A percentile compares a stretch with the other conserved stretches of the same genome.
Evolutionary conservation across 345 rosid species (phyloP).

Genomic region (Corchorus capsularis): DNA sequence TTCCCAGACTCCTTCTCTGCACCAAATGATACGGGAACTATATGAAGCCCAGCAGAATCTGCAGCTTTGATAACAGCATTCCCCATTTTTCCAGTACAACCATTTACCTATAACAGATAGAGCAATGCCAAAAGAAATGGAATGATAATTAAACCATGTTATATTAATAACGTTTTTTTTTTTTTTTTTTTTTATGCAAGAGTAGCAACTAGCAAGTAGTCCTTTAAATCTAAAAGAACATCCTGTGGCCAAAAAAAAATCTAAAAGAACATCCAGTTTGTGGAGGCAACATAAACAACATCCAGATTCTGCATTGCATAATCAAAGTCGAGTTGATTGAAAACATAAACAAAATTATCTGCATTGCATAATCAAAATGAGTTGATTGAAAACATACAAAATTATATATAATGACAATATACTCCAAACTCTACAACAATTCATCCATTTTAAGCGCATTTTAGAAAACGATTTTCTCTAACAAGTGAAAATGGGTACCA

Average conservation of each 20-base stretch:
- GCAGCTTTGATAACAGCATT: conserved; percentile 87
- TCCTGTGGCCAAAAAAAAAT: neutral
- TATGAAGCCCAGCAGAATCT: conserved; percentile 74
- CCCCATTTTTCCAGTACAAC: conserved; percentile 90
- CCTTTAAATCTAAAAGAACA: neutral
- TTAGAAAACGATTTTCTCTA: neutral
- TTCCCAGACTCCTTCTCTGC: conserved; percentile 61
- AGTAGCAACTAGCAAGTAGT: no score
- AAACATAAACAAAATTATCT: no score
- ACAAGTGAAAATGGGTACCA: conserved; percentile 33
- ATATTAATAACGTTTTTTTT: no score
- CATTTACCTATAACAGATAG: conserved; percentile 63
- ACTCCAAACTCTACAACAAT: neutral
- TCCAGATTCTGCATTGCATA: neutral
- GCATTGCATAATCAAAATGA: no score
- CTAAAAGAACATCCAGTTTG: neutral
- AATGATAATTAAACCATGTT: neutral
- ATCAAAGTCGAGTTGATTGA: neutral
- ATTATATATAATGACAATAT: neutral
- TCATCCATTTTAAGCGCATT: neutral
- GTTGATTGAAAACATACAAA: neutral
- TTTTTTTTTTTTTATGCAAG: no score
- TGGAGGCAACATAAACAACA: neutral
- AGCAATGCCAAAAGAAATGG: neutral
- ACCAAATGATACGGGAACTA: conserved; percentile 82